These are phyloP conservation scores for Botrytis elliptica DNA, from an alignment of 2,329 filamentous ascomycete genomes.

Conservation along the genomic window DNA sequence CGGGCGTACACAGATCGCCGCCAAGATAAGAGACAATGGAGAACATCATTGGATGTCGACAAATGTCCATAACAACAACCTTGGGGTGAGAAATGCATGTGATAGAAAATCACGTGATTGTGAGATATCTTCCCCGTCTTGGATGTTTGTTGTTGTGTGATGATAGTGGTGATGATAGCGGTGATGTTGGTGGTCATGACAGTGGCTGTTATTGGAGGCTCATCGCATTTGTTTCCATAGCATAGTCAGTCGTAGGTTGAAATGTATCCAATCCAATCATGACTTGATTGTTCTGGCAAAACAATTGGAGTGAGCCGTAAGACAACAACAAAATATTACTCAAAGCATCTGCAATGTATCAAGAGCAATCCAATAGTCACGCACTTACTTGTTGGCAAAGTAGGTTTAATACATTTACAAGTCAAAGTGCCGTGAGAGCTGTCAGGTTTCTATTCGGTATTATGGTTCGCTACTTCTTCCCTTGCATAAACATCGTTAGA, in stretches of 20 bases:
- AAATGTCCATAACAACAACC: neutral
- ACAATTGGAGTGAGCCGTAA: neutral
- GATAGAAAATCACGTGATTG: neutral
- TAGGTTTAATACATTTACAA: no score
- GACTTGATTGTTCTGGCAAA: neutral
- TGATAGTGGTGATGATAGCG: no score
- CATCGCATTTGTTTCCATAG: neutral
- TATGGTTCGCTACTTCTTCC: neutral
- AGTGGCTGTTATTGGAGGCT: neutral
- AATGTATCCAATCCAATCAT: neutral
- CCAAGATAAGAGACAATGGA: neutral
- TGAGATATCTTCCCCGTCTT: accelerated
- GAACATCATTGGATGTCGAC: neutral
- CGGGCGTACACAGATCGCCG: neutral
- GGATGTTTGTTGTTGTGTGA: neutral
- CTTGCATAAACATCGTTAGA: neutral
- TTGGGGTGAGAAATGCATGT: neutral
- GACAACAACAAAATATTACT: neutral
- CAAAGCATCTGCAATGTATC: neutral
- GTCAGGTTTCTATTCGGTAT: no score
- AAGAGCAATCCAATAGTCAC: neutral
- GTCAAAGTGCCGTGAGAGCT: neutral
- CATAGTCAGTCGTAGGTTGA: neutral
- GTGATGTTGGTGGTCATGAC: neutral
- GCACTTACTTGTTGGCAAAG: neutral